Conservation (phyloP, 352 stramenopile species). For the Phytophthora tentaculata region DNA sequence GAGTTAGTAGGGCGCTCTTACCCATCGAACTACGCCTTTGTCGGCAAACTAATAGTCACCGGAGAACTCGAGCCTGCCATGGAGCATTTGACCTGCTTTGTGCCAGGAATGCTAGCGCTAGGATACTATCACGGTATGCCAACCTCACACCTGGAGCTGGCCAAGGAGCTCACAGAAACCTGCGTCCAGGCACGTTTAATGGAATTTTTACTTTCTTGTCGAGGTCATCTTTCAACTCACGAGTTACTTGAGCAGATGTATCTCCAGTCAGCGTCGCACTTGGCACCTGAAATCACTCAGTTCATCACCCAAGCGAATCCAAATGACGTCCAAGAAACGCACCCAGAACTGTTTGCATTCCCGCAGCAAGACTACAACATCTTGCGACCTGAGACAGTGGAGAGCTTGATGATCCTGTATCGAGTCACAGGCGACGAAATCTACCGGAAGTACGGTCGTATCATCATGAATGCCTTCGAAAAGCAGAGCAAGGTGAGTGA, state of each 20-base stretch:
- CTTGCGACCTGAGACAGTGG: conserved; percentile 88
- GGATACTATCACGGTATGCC: conserved; percentile 64
- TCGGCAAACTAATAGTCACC: conserved; percentile 45
- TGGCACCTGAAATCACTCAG: conserved; percentile 78
- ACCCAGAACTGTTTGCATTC: conserved; percentile 27
- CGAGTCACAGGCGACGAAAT: conserved; percentile 82
- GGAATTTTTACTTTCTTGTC: background rate
- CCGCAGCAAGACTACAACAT: conserved; percentile 61
- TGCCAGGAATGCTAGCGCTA: conserved; percentile 84
- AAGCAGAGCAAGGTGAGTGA: conserved; percentile 63
- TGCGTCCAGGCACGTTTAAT: conserved; percentile 66
- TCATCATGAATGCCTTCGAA: conserved; percentile 84
- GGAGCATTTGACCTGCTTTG: conserved; percentile 91
- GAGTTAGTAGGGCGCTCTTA: conserved; percentile 48
- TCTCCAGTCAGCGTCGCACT: conserved; percentile 45
- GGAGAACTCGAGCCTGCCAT: conserved; percentile 48
- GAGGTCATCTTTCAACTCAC: background rate
- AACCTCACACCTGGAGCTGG: conserved; percentile 62
- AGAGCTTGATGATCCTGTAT: conserved; percentile 91
- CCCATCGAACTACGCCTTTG: conserved; percentile 48
- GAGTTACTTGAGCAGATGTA: conserved; percentile 69
- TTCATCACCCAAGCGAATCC: conserved; percentile 48
- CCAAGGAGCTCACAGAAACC: conserved; percentile 70
- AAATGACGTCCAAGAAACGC: conserved; percentile 2
- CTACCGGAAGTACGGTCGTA: conserved; percentile 80